Percentiles rank a stretch among this genome's conserved stretches.
phyloP scores from a whole-genome alignment of 129 eudicot species.

The Pseudognaphalium luteoalbum region DNA sequence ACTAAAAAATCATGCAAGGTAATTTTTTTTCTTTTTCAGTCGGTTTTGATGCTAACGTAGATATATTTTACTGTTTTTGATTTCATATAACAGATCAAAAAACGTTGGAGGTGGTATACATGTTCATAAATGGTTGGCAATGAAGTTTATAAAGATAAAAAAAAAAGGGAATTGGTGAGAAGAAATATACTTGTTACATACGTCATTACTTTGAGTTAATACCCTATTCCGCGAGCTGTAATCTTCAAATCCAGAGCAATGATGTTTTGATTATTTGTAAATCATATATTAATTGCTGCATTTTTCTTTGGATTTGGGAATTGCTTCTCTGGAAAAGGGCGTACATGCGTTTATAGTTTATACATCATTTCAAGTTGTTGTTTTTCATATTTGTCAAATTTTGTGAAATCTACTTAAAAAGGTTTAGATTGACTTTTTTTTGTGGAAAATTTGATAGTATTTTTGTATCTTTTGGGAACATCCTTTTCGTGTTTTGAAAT shows the following conservation, averaged over 20 bases:
- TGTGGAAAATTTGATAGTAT: not conserved
- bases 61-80: not conserved
- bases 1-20: not conserved
- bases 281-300: slow-evolving; percentile 11
- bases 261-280: slow-evolving; percentile 24
- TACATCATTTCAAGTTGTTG: not conserved
- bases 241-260: slow-evolving; percentile 21
- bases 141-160: slow-evolving; percentile 30
- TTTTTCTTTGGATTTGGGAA: slow-evolving; percentile 27
- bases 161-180: slow-evolving; percentile 22
- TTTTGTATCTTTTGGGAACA: not conserved
- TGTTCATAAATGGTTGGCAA: slow-evolving; percentile 33
- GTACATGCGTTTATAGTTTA: slow-evolving; percentile 23
- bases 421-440: not conserved
- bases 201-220: slow-evolving; percentile 17
- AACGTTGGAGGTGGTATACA: slow-evolving; percentile 31
- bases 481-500: not conserved
- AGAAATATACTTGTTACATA: slow-evolving; percentile 33
- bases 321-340: slow-evolving; percentile 13
- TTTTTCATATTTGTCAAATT: slow-evolving; percentile 11
- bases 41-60: not conserved
- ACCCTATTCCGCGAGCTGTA: slow-evolving; percentile 13
- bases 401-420: slow-evolving; percentile 9
- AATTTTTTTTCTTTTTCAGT: not conserved
- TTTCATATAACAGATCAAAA: slow-evolving; percentile 27